Base-by-base conservation (phyloP, 176 grass and related monocot species). In the Tuctoria greenei region DNA sequence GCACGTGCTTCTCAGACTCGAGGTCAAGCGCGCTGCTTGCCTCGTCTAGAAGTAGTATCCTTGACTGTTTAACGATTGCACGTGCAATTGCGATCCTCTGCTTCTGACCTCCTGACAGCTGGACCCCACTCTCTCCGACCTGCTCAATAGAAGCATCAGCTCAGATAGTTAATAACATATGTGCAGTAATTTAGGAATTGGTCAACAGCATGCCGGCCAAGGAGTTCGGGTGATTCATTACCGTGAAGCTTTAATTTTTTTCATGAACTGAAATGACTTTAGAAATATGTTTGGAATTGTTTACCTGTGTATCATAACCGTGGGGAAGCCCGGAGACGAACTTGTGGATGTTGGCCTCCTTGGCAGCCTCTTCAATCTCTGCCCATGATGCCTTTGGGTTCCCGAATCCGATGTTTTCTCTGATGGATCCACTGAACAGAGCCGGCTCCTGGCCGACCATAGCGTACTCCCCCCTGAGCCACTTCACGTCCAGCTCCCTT, bases 51-150 rank as follows among this genome's bases (percentile, higher is more conserved):
- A 87, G 61, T 23, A 90, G 72, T 36, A 93, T 87, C 78, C 81
- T 62, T 0, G 76, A 79, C 72, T 65, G 84, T 69, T 93, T 93
- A 0, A 90, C 50, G 0, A 93, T 81, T 0, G 81, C 91, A 1
- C 91, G 69, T 0, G 84, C 91, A 8, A 93, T 93, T 0, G 91
- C 91, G 2, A 85, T 82, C 69, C 87, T 84, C 67, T 85, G 91
- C 51, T 90, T 93, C 50, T 93, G 91, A 0, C 91, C 87, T 0
- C 84, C 84, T 7, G 87, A 93, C 24, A 90, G 43, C 13, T 87
- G 91, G 20, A 87, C 69, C 10, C 90, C 87, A 38, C 91, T 87
- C 84, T 90, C 87, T 26, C 91, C 87, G 1, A 90, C 87, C 91
- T 93, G 37, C 6, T 6, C 16, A 59, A 25, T 4, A 31, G 16